Conservation (phyloP, 2,329 filamentous ascomycete species). For the Colletotrichum cordylinicola region DNA sequence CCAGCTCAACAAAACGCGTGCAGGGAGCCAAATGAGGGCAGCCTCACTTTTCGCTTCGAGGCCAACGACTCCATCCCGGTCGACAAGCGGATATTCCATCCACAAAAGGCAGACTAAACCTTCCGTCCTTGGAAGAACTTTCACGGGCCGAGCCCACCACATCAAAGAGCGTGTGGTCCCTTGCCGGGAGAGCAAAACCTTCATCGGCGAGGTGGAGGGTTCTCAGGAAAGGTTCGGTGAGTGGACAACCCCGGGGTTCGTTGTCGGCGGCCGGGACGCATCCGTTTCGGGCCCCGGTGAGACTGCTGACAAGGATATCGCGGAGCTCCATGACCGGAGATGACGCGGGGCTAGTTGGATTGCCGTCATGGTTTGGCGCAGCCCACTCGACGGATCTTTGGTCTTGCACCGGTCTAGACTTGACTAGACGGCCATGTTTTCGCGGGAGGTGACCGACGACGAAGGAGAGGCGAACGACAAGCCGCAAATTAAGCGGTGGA, state of each 20-base stretch:
- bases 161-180: background rate
- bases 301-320: background rate
- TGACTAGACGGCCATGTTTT: background rate
- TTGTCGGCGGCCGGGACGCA: background rate
- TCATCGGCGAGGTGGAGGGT: background rate
- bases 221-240: background rate
- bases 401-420: background rate
- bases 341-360: background rate
- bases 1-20: background rate
- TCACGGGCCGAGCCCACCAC: conserved; percentile 1
- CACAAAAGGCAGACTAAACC: background rate
- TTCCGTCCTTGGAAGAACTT: background rate
- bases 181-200: background rate
- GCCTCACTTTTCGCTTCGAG: conserved; percentile 3
- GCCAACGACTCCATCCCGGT: background rate
- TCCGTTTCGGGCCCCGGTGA: background rate
- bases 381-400: background rate
- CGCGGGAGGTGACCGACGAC: background rate
- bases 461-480: background rate
- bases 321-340: background rate
- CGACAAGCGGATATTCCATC: background rate
- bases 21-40: background rate
- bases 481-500: background rate
- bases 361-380: background rate
- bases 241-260: background rate